Percentiles rank a stretch among this genome's conserved stretches.
These are phyloP conservation scores for Prunus dulcis DNA, from an alignment of 306 rosid genomes.

Conservation along the genomic window DNA sequence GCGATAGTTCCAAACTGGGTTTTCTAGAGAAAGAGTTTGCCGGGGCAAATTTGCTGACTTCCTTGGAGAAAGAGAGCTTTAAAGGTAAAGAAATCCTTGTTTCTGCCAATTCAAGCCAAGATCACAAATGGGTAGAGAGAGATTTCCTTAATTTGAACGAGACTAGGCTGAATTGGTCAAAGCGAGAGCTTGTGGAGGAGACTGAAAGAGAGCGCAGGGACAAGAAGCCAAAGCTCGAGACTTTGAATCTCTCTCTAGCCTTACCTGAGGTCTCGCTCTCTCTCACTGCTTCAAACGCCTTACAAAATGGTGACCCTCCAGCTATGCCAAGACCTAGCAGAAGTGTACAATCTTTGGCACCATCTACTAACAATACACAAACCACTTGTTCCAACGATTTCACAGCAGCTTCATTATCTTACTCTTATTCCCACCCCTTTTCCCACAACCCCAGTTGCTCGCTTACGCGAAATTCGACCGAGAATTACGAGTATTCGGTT, in stretches of 20 bases:
- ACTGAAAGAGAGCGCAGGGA: conserved; percentile 53
- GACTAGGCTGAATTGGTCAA: conserved; percentile 56
- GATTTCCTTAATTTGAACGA: conserved; percentile 83
- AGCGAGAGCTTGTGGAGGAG: conserved; percentile 73
- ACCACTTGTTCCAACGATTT: conserved; percentile 80
- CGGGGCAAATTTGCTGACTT: conserved; percentile 45
- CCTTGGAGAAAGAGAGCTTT: conserved; percentile 43
- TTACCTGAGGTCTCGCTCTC: conserved; percentile 85
- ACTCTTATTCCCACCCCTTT: conserved; percentile 72
- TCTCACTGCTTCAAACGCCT: conserved; percentile 80
- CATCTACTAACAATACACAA: conserved; percentile 46
- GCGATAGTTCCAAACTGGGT: conserved; percentile 55
- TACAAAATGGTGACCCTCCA: conserved; percentile 56
- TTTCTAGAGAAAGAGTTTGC: conserved; percentile 51
- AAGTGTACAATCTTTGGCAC: conserved; percentile 49
- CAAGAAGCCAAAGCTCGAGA: conserved; percentile 79
- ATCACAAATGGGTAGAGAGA: conserved; percentile 83
- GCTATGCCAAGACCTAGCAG: conserved; percentile 45
- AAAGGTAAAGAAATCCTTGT: conserved; percentile 64
- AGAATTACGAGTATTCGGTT: conserved; percentile 64
- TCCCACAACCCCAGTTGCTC: conserved; percentile 98
- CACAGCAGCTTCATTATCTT: conserved; percentile 75
- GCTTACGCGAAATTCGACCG: conserved; percentile 81
- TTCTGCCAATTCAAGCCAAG: conserved; percentile 53
- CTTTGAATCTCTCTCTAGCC: conserved; percentile 85